Conservation (phyloP, 177 flowering plant genomes). For the Vitis hybrid region DNA sequence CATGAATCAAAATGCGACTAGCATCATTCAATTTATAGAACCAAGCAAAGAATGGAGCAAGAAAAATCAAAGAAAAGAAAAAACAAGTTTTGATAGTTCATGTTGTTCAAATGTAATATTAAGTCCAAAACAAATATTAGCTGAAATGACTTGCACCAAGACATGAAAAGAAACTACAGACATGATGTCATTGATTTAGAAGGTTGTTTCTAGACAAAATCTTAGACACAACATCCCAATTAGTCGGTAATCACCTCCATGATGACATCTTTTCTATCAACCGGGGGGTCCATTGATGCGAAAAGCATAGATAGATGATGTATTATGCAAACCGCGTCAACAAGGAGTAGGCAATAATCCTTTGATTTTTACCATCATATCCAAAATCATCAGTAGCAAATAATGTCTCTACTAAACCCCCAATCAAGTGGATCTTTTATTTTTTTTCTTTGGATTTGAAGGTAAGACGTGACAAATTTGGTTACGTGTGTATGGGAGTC, state of each 20-base stretch:
- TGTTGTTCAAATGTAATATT: background rate
- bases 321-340: background rate
- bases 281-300: conserved; percentile 19
- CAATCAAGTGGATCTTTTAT: background rate
- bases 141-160: conserved; percentile 7
- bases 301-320: background rate
- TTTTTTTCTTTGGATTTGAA: background rate
- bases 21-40: background rate
- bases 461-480: conserved; percentile 12
- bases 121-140: background rate
- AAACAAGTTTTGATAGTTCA: background rate
- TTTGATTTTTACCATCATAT: background rate
- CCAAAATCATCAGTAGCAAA: background rate
- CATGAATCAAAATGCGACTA: too few relatives aligned
- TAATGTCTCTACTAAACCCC: too few relatives aligned
- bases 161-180: conserved; percentile 11
- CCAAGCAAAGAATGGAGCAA: background rate
- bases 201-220: conserved; percentile 12
- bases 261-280: background rate
- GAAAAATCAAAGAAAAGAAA: background rate
- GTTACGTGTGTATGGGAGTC: conserved; percentile 30
- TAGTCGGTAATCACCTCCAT: conserved; percentile 7
- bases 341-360: background rate
- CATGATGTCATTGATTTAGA: conserved; percentile 21
- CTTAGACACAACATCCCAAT: conserved; percentile 7